Evolutionary conservation across 1,139 yeast species (phyloP).

Genomic region (Taphrina populina): DNA sequence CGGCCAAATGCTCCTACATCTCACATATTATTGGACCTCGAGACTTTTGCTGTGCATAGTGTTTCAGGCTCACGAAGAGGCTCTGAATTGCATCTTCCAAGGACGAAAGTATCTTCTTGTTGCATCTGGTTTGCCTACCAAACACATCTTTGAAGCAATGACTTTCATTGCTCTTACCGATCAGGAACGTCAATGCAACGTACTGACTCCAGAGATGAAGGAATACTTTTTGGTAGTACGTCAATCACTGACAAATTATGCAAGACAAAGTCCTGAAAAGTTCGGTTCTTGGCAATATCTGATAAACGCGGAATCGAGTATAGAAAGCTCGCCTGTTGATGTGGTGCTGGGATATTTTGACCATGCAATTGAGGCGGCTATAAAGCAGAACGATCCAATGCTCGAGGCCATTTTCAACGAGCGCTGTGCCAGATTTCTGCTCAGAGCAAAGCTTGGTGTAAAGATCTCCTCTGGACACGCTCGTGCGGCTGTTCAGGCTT

Average conservation of each 20-base stretch:
- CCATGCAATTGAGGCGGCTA: constrained; percentile 15
- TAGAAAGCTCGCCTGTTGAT: no score
- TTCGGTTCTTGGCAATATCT: constrained; percentile 10
- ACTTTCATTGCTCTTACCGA: constrained; percentile 8
- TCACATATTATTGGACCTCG: constrained; percentile 6
- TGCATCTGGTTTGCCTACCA: constrained; percentile 9
- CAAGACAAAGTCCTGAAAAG: constrained; percentile 1
- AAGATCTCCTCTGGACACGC: constrained; percentile 2
- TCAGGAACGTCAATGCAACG: background rate
- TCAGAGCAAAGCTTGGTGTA: background rate
- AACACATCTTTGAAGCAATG: background rate
- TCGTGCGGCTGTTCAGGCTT: constrained; percentile 10
- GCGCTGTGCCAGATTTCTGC: constrained; percentile 17
- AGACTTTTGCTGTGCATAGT: constrained; percentile 5
- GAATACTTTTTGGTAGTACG: background rate
- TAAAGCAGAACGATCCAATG: background rate
- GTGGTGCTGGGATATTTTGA: background rate
- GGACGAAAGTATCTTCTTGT: constrained; percentile 3
- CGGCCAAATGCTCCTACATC: constrained; percentile 6
- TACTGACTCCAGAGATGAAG: constrained; percentile 6
- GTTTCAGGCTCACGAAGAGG: constrained; percentile 2
- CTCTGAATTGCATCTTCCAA: background rate
- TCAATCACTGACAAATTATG: constrained; percentile 1
- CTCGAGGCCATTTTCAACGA: constrained; percentile 16
- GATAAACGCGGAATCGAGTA: constrained; percentile 7